Base-by-base conservation (phyloP, 345 rosid species). In the Eucalyptus sp. region DNA sequence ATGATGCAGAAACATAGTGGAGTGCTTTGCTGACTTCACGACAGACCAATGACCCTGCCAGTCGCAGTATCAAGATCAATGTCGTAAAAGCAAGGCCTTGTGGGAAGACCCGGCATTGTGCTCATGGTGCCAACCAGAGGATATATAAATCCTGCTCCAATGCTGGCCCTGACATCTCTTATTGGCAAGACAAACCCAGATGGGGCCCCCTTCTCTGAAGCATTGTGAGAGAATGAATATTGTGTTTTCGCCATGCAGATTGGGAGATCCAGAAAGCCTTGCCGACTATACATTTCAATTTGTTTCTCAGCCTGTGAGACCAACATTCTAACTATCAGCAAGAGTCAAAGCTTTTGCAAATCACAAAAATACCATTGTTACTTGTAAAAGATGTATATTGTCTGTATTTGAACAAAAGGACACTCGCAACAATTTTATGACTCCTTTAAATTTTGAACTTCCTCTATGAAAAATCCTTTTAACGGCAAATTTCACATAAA, bases 191-290 rank as follows among this genome's bases (percentile, higher is more conserved):
- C 90, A 86, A 98, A 98, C 80, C 99, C 98, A 1, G 93, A 76
- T 1, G 99, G 99, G 64, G 99, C 99, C 76, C 99, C 99, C 92
- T 98, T 98, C 92, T 92, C 93, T 0, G 97, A 89, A 15, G 98
- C 99, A 76, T 94, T 94, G 89, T 98, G 93, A 0, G 99, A 98
- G 89, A 98, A 98, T 13, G 99, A 98, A 87, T 98, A 98, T 89
- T 97, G 99, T 27, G 99, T 98, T 91, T 97, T 98, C 2, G 99
- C 98, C 99, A 98, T 98, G 93, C 99, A 97, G 90, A 98, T 96
- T n/a, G 99, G 99, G 51, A 98, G 95, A 85, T 92, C 94, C 18
- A 97, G 93, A 92, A 98, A 98, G 31, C 99, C 99, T 93, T 97
- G 99, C 86, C 52, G 90, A 90, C 92, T 96, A 92, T 97, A 98